Conservation (phyloP, 78 protist genomes). For the Dictyostelium capitatum region DNA sequence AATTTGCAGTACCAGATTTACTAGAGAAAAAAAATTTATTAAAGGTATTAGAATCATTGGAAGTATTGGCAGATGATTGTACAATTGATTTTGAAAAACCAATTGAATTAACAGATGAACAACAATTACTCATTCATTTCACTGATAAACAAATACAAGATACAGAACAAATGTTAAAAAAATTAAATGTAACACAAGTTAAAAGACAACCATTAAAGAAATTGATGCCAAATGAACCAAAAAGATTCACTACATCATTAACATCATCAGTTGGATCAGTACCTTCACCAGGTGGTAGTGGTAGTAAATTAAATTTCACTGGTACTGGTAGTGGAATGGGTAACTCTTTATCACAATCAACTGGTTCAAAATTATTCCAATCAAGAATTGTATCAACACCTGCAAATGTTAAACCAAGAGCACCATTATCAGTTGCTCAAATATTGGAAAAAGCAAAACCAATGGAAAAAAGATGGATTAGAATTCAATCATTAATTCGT, state of each 20-base stretch:
- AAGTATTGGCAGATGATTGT: constrained; percentile 58
- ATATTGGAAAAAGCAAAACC: constrained; percentile 52
- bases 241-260: constrained; percentile 1
- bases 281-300: constrained; percentile 2
- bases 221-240: constrained; percentile 28
- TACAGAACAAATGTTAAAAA: constrained; percentile 28
- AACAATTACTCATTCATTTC: constrained; percentile 15
- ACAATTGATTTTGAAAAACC: constrained; percentile 40
- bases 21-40: constrained; percentile 34
- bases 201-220: constrained; percentile 52
- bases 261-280: neutral
- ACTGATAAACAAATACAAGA: constrained; percentile 40
- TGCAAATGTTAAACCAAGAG: constrained; percentile 8
- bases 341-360: neutral
- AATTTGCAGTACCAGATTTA: constrained; percentile 38
- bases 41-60: constrained; percentile 71
- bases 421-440: constrained; percentile 28
- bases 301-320: constrained; percentile 6
- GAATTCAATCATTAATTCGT: constrained; percentile 53
- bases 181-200: constrained; percentile 24
- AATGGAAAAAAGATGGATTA: constrained; percentile 62
- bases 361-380: neutral
- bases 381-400: constrained; percentile 1
- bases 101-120: constrained; percentile 39
- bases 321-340: neutral